Conservation (phyloP, 768 basidiomycete species). For the Lentinula lateritia region DNA sequence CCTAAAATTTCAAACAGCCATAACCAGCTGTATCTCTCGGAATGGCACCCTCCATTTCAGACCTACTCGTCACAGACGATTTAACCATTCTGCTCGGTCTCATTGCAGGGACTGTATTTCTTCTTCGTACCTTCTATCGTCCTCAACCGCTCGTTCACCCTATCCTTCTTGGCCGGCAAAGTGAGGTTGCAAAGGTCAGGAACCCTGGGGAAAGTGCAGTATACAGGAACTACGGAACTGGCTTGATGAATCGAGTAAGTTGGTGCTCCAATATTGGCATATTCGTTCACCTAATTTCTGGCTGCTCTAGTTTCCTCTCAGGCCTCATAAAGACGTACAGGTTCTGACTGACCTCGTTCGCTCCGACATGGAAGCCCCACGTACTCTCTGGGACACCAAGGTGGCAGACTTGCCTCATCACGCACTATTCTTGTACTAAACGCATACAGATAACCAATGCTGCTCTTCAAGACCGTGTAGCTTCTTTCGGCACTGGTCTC, state of each 20-base stretch:
- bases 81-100: slow-evolving; percentile 72
- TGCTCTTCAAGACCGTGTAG: slow-evolving; percentile 62
- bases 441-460: slow-evolving; percentile 65
- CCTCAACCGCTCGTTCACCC: slow-evolving; percentile 88
- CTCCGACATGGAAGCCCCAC: slow-evolving; percentile 56
- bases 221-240: slow-evolving; percentile 88
- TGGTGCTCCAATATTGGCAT: slow-evolving; percentile 10
- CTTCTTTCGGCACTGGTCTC: slow-evolving; percentile 71
- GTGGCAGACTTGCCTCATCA: slow-evolving; percentile 28
- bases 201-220: slow-evolving; percentile 80
- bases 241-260: slow-evolving; percentile 73
- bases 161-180: slow-evolving; percentile 88
- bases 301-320: slow-evolving; percentile 58
- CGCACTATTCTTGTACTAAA: neutral
- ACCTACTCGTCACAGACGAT: slow-evolving; percentile 73
- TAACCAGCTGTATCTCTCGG: neutral
- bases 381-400: slow-evolving; percentile 78
- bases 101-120: slow-evolving; percentile 69
- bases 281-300: slow-evolving; percentile 1
- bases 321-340: slow-evolving; percentile 68
- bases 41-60: slow-evolving; percentile 37
- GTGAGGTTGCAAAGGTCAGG: slow-evolving; percentile 79
- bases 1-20: too few relatives aligned
- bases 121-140: slow-evolving; percentile 73
- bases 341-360: slow-evolving; percentile 63